Base-by-base conservation (phyloP, 2,329 filamentous ascomycete species). In the Colletotrichum sp. region DNA sequence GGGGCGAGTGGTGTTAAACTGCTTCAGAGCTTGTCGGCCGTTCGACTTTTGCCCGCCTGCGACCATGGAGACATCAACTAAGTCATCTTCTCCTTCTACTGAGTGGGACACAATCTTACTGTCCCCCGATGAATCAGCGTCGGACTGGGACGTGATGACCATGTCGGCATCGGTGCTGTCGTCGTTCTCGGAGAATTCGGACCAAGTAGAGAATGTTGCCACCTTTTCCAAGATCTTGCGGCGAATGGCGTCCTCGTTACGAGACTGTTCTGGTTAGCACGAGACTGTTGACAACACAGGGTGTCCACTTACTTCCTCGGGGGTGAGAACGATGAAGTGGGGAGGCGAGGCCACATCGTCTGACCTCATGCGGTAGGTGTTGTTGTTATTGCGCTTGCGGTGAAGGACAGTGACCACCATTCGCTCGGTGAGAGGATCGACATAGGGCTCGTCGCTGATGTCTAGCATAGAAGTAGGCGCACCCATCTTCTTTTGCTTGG, bases 31-130 rank as follows among this genome's bases (percentile, higher is more conserved):
- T 61, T 75, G 71, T 39, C 79, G 77, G 13, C 76, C 77, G 22
- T 77, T 70, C 44, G 78, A 71, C 69, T 81, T 78, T 73, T 89
- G 86, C 19, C 81, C 82, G 4, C 87, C 86, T 79, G 95, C 93
- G 69, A 92, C 93, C 93, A 98, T 96, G 1, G 94, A 94, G 19
- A 99, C 93, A 81, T 98, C 95, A 8, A 98, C 94, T 80, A 98
- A 92, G 77, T 95, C 95, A 77, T 98, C 96, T 83, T 98, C 96
- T 12, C 95, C 94, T 82, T 96, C 93, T 3, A 98, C 91, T 5
- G 96, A 98, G 32, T 92, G 90, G 60, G 95, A 93, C 74, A 93
- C 91, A 63, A 98, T 89, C 81, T 94, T 94, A 27, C 91, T 88
- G 78, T 94, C 94, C 12, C 90, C 91, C 6, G 92, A 92, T 6